Evolutionary conservation across 2,329 filamentous ascomycete species (phyloP).

Genomic region (Clonostachys solani): DNA sequence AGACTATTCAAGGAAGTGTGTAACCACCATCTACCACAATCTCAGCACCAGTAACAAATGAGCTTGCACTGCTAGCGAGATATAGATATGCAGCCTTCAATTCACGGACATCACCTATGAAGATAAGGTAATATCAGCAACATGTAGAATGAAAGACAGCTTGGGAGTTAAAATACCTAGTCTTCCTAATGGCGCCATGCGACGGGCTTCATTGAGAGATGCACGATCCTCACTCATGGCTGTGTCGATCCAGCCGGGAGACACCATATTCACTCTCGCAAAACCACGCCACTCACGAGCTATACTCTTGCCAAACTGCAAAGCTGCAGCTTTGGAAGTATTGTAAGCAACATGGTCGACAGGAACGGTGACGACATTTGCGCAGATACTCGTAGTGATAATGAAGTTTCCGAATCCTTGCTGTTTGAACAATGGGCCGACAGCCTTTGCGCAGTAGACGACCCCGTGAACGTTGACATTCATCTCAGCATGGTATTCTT

Average conservation of each 20-base stretch:
- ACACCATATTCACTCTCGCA: constrained; percentile 64
- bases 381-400: constrained; percentile 32
- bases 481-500: constrained; percentile 31
- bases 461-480: constrained; percentile 31
- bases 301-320: constrained; percentile 51
- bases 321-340: constrained; percentile 31
- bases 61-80: constrained; percentile 25
- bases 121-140: no score
- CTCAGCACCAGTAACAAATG: constrained; percentile 22
- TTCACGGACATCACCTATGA: constrained; percentile 42
- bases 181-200: constrained; percentile 27
- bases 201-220: constrained; percentile 5
- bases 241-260: constrained; percentile 38
- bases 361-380: constrained; percentile 19
- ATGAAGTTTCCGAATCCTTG: constrained; percentile 26
- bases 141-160: no score
- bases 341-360: constrained; percentile 31
- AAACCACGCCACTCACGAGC: constrained; percentile 69
- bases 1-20: neutral
- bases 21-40: constrained; percentile 22
- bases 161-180: no score
- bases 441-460: constrained; percentile 36
- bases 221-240: constrained; percentile 10
- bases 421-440: constrained; percentile 26
- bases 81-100: constrained; percentile 21